Percentiles rank a stretch among this genome's conserved stretches.
Evolutionary conservation across 192 early-diverging fungal genomes (phyloP).

Genomic region (Coemansia sp.): DNA sequence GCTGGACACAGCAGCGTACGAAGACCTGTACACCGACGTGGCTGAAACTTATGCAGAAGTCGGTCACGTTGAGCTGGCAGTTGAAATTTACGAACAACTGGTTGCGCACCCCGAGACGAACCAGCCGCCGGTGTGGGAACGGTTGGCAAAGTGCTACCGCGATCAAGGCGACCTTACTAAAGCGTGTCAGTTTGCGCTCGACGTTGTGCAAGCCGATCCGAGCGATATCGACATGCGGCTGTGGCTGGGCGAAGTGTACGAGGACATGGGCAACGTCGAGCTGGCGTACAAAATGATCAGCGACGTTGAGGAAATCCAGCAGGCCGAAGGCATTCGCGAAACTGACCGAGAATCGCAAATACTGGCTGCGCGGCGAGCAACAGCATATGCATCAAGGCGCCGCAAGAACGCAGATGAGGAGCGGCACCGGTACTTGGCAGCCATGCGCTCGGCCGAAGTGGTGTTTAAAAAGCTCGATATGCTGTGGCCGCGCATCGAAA

Average conservation of each 20-base stretch:
- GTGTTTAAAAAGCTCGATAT: conserved; percentile 43
- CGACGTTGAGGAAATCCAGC: conserved; percentile 38
- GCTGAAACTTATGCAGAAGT: conserved; percentile 27
- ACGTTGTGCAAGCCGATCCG: conserved; percentile 56
- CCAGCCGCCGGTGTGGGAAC: conserved; percentile 56
- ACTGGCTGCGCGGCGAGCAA: neutral
- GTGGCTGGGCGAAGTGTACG: conserved; percentile 63
- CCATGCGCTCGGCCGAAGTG: conserved; percentile 42
- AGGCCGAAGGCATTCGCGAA: conserved; percentile 3
- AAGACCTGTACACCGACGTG: conserved; percentile 42
- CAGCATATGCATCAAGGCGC: conserved; percentile 9
- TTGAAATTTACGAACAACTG: conserved; percentile 29
- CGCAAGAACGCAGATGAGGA: conserved; percentile 32
- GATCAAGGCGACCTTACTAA: conserved; percentile 58
- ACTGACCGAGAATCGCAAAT: neutral
- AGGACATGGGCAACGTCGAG: conserved; percentile 57
- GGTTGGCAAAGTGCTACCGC: conserved; percentile 61
- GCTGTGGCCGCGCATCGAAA: conserved; percentile 9
- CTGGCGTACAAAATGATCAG: conserved; percentile 42
- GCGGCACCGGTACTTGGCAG: conserved; percentile 23
- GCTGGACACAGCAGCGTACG: conserved; percentile 17
- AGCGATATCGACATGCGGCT: conserved; percentile 60
- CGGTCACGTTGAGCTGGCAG: conserved; percentile 20
- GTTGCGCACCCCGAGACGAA: conserved; percentile 11
- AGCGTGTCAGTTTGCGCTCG: conserved; percentile 57